Evolutionary conservation across 75 land plant genomes (phyloP).

Genomic region (Pinus taeda): DNA sequence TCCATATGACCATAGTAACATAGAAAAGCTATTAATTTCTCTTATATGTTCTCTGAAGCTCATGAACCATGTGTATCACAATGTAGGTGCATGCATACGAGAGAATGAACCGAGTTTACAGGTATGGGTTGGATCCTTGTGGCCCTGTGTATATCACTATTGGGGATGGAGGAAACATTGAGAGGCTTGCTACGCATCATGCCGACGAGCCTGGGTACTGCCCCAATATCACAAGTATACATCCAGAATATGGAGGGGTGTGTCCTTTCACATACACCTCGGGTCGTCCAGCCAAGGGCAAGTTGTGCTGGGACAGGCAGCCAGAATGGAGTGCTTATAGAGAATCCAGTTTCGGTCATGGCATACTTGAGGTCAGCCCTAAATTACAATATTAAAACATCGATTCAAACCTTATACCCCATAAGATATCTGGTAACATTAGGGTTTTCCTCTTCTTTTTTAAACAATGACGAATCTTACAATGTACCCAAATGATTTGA

Average conservation of each 20-base stretch:
- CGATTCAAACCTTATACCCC: no score
- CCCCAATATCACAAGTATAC: conserved; percentile 14
- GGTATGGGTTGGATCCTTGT: conserved; percentile 20
- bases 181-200: conserved; percentile 16
- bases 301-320: conserved; percentile 88
- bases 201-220: conserved; percentile 19
- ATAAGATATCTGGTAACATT: no score
- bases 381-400: no score
- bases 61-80: not conserved
- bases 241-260: conserved; percentile 24
- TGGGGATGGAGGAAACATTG: conserved; percentile 41
- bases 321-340: conserved; percentile 98
- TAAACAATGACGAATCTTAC: no score
- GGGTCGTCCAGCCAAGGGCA: conserved; percentile 86
- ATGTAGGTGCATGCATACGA: conserved; percentile 37
- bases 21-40: no score
- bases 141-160: conserved; percentile 29
- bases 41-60: no score
- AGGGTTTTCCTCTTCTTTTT: no score
- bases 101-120: conserved; percentile 32
- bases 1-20: no score
- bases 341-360: conserved; percentile 96
- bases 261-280: conserved; percentile 62
- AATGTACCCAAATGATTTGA: no score
- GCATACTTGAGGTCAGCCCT: conserved; percentile 75